Evolutionary conservation across 192 early-diverging fungal genomes (phyloP).

Genomic region (Piromyces finnis): DNA sequence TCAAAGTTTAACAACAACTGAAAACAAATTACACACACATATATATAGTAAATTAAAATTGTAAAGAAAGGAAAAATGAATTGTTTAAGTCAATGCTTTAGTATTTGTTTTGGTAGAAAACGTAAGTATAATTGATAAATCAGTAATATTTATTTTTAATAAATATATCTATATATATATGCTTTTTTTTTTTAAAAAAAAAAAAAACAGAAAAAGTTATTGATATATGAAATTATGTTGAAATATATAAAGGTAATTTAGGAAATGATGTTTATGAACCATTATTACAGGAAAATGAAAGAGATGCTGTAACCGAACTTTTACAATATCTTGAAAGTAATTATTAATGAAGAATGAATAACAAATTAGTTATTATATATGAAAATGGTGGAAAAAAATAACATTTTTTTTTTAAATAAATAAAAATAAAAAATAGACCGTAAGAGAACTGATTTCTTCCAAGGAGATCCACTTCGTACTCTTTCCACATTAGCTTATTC

Average conservation of each 20-base stretch:
- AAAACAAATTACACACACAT: no score
- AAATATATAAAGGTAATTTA: constrained; percentile 15
- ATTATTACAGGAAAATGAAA: constrained; percentile 44
- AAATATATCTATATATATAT: no score
- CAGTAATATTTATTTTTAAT: no score
- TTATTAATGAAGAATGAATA: no score
- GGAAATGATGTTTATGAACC: constrained; percentile 37
- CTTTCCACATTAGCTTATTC: constrained; percentile 70
- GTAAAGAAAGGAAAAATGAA: background rate
- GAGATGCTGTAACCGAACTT: constrained; percentile 47
- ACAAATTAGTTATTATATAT: no score
- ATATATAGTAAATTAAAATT: background rate
- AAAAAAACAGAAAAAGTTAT: no score
- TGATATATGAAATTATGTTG: no score
- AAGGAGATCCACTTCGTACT: constrained; percentile 59
- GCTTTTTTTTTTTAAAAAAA: no score
- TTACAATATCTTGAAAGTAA: constrained; percentile 47
- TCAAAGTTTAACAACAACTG: no score
- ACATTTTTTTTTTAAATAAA: no score
- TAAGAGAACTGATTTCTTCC: constrained; percentile 44
- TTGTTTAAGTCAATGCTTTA: background rate
- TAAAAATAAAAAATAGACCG: constrained; percentile 26
- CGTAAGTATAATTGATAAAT: no score
- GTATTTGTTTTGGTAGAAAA: background rate
- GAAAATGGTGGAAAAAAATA: no score